Base-by-base conservation (phyloP, 768 basidiomycete species). In the Rubroboletus pulcherrimus region DNA sequence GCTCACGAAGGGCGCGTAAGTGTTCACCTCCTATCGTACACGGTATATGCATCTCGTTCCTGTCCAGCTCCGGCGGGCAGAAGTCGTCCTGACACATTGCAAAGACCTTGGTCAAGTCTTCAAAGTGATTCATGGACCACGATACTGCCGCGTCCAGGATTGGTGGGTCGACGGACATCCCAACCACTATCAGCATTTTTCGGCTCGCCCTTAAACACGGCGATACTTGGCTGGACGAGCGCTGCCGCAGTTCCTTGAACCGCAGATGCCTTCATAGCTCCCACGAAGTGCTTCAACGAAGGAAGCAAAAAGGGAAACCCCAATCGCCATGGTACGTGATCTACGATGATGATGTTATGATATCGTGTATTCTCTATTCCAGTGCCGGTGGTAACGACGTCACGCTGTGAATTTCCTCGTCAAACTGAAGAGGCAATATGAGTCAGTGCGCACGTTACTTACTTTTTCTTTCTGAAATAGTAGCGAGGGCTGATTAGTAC, bases 71-170 rank as follows among this genome's bases (percentile, higher is more conserved):
- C 7, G 0, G 15, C 7, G 4, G 15, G 5, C 7, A 40, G 91
- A 96, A 72, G 93, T 98, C 0, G 85, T 98, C 45, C 93, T 94
- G 56, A 98, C 95, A 26, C 90, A 97, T 62, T 92, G 93, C 3
- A 92, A 92, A 70, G 95, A 99, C 70, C 75, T 26, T 26, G 26
- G 26, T 26, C 26, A 26, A 67, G 85, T 98, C 64, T 77, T 96
- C 38, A 78, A 83, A 52, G 93, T 75, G 26, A 26, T 26, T 2
- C 26, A 21, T 2, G 21, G 21, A 21, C 21, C 21, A 26, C 3
- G 26, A 26, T 26, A 26, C 26, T 26, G 67, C 77, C 3, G 80
- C 87, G 17, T 73, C 78, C 46, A 86, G 84, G 67, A 83, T 96
- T 60, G 86, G 87, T 37, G 93, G 95, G 39, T 74, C 78, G 54